Conservation (phyloP, 2,329 filamentous ascomycete genomes). For the Colletotrichum sp. region DNA sequence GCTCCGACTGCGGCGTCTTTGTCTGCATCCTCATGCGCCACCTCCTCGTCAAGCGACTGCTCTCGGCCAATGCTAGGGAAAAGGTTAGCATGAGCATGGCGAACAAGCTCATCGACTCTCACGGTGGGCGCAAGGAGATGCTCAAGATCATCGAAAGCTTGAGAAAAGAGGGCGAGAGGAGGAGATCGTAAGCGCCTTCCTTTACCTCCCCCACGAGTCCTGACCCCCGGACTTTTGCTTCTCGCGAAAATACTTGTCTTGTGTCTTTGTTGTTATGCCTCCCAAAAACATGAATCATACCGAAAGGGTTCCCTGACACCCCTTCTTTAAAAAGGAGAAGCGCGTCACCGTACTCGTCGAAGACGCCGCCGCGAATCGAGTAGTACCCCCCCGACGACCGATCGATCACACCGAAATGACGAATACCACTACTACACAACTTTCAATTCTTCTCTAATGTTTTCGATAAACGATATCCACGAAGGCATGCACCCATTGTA, state of each 20-base stretch:
- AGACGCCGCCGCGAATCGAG: conserved; percentile 49
- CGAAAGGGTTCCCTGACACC: conserved; percentile 9
- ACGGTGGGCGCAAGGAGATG: conserved; percentile 87
- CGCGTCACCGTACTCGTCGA: conserved; percentile 37
- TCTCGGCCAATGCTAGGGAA: conserved; percentile 78
- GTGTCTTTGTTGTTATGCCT: not conserved
- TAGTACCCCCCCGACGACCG: conserved; percentile 27
- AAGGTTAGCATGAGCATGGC: conserved; percentile 96
- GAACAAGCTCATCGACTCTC: conserved; percentile 82
- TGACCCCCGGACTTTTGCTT: not conserved
- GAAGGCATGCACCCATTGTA: not conserved
- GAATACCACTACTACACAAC: not conserved
- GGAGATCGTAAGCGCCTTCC: conserved; percentile 71
- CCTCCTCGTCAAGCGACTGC: conserved; percentile 82
- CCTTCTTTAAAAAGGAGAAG: conserved; percentile 31
- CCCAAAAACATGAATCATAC: not conserved
- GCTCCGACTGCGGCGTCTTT: conserved; percentile 93
- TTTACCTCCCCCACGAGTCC: not conserved
- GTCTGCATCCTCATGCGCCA: conserved; percentile 96
- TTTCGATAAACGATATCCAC: conserved; percentile 15
- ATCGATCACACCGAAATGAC: not conserved
- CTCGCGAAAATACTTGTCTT: not conserved
- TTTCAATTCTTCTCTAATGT: not conserved
- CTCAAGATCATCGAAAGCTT: conserved; percentile 85
- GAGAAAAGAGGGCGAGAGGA: conserved; percentile 84